Percentiles rank a stretch among this genome's conserved stretches.
phyloP scores from a whole-genome alignment of 495 filamentous ascomycete species.

The Penicillium turbatum region DNA sequence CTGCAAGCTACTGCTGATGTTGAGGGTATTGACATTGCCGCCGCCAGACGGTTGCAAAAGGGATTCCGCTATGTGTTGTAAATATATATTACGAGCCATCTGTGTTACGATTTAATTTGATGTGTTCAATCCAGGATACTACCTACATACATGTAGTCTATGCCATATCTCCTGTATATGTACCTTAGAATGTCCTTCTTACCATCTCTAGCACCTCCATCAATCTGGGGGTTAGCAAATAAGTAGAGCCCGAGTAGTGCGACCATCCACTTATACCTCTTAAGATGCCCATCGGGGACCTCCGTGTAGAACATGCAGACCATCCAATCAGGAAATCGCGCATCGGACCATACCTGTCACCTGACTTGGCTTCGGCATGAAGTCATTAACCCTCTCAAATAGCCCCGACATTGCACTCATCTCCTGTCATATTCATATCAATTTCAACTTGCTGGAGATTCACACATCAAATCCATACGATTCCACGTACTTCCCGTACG shows the following conservation, averaged over 20 bases:
- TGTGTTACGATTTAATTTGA: background rate
- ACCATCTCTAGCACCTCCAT: background rate
- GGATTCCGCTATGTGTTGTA: conserved; percentile 46
- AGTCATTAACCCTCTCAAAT: no score
- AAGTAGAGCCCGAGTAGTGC: background rate
- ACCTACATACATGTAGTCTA: no score
- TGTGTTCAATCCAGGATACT: no score
- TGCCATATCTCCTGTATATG: no score
- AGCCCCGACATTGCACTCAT: no score
- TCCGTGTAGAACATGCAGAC: no score
- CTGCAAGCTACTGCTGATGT: conserved; percentile 45
- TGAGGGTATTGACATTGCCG: conserved; percentile 46
- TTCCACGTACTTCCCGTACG: background rate
- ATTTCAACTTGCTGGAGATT: no score
- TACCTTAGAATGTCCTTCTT: background rate
- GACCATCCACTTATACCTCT: no score
- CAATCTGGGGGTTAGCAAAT: background rate
- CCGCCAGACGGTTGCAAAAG: conserved; percentile 43
- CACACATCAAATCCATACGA: background rate
- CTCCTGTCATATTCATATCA: no score
- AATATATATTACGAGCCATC: background rate
- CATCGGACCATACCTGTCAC: background rate
- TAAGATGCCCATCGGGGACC: no score
- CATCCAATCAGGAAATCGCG: background rate
- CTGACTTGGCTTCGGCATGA: background rate